A percentile compares a stretch with the other conserved stretches of the same genome.
Conservation (phyloP, 2,329 filamentous ascomycete species). For the Talaromyces sp. region DNA sequence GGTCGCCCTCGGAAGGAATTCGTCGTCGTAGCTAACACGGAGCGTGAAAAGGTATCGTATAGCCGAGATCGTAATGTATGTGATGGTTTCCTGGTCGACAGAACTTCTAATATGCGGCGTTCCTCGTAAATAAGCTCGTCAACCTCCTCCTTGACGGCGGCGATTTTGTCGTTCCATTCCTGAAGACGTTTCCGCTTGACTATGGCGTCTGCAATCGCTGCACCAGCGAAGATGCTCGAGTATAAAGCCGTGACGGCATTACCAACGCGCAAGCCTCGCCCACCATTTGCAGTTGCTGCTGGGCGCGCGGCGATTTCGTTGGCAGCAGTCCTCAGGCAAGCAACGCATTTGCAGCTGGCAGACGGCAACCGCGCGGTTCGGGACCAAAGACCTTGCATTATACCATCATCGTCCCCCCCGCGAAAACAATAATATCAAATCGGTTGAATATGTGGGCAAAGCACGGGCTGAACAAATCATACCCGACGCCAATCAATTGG, state of each 20-base stretch:
- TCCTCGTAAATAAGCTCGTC: conserved; percentile 36
- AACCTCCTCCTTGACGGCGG: conserved; percentile 38
- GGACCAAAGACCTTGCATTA: conserved; percentile 43
- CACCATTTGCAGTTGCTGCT: conserved; percentile 27
- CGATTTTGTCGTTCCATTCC: conserved; percentile 39
- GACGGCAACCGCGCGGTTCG: conserved; percentile 31
- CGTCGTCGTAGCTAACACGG: not conserved
- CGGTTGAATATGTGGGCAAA: not conserved
- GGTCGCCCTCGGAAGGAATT: not conserved
- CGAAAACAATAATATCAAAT: not conserved
- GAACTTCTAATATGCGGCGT: conserved; percentile 26
- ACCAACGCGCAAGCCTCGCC: conserved; percentile 34
- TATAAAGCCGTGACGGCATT: conserved; percentile 41
- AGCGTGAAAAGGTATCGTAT: not conserved
- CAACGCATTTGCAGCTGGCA: conserved; percentile 37
- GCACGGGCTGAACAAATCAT: not conserved
- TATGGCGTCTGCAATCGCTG: conserved; percentile 36
- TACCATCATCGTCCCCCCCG: conserved; percentile 23
- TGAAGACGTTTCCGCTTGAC: conserved; percentile 35
- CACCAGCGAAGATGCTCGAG: conserved; percentile 39
- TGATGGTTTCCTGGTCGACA: conserved; percentile 15
- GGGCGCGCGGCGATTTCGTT: conserved; percentile 30
- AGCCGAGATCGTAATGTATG: not conserved
- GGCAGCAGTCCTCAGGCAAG: conserved; percentile 32
- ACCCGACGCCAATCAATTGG: not conserved